A percentile compares a stretch with the other conserved stretches of the same genome.
These are phyloP conservation scores for Paraglomus brasilianum DNA, from an alignment of 192 early-diverging fungal species.

Conservation along the genomic window DNA sequence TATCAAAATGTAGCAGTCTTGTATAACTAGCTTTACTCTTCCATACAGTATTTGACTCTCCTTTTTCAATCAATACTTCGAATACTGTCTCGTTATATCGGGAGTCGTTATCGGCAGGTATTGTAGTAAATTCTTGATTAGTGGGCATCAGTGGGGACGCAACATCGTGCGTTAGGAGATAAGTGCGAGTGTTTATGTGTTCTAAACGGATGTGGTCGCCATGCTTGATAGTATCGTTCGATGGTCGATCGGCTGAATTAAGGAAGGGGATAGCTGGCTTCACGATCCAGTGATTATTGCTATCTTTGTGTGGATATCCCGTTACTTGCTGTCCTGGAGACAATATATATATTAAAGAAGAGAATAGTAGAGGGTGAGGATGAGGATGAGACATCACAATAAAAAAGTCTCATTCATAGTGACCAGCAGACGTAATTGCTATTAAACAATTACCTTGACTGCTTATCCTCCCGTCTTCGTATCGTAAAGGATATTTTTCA, in stretches of 20 bases:
- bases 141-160: slow-evolving; percentile 62
- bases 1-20: slow-evolving; percentile 70
- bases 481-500: slow-evolving; percentile 80
- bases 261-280: slow-evolving; percentile 34
- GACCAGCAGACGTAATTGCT: neutral
- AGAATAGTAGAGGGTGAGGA: no score
- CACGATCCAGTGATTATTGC: slow-evolving; percentile 65
- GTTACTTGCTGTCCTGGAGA: slow-evolving; percentile 84
- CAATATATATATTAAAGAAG: slow-evolving; percentile 37
- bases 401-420: slow-evolving; percentile 63
- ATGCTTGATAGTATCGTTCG: slow-evolving; percentile 54
- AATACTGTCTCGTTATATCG: slow-evolving; percentile 60
- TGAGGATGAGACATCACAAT: slow-evolving; percentile 46
- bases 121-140: slow-evolving; percentile 67
- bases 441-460: slow-evolving; percentile 63
- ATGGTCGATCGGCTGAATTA: slow-evolving; percentile 34
- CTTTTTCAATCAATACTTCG: slow-evolving; percentile 60
- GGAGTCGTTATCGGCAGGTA: slow-evolving; percentile 51
- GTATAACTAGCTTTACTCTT: slow-evolving; percentile 64
- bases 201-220: slow-evolving; percentile 78
- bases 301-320: slow-evolving; percentile 75
- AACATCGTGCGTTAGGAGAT: slow-evolving; percentile 65
- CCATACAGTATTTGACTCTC: slow-evolving; percentile 47
- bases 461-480: slow-evolving; percentile 89
- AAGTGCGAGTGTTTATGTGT: slow-evolving; percentile 58